Base-by-base conservation (phyloP, 2,329 filamentous ascomycete genomes). In the Aspergillus hortae region DNA sequence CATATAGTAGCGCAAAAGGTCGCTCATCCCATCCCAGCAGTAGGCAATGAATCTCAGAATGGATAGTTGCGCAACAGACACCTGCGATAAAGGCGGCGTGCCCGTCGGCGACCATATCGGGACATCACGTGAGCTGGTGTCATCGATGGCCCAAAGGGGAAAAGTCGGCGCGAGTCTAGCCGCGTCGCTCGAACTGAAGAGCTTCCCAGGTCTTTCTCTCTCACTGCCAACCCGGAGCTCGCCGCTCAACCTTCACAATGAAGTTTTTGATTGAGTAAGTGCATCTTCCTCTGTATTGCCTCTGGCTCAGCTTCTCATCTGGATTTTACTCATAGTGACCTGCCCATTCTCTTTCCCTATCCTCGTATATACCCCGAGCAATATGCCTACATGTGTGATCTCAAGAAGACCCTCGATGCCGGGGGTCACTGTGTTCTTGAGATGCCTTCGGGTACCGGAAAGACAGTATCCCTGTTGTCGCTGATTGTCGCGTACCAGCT, bases 401-500 rank as follows among this genome's bases (percentile, higher is more conserved):
- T 92, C 72, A 92, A 92, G 71, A 82, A 78, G 71, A 97, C 94
- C 17, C 86, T 99, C 65, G 94, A 99, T 80, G 88, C 87, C 17
- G 90, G 90, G 48, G 95, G 94, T 55, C 91, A 99, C 74, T 96
- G 92, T 71, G 92, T 99, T 19, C 77, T 99, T 62, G 94, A 99
- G 76, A 99, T 99, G 94, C 94, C 94, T 72, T 99, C 94, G 54
- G 94, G 94, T 41, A 99, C 94, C 21, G 94, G 94, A 56, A 99
- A 99, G 78, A 99, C 94, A 0, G 89, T 99, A 23, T 96, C 94
- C 9, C 80, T 99, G 4, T 79, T 99, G 42, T 96, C 94, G 0
- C 82, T 99, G 61, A 99, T 99, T 65, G 86, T 99, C 52, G 92
- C 94, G 40, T 99, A 99, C 66, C 95, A 99, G 72, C 89, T 94